Evolutionary conservation across 306 rosid genomes (phyloP), one percentile per base, ranked within the genome.

Genomic region (Lathyrus oleraceus): DNA sequence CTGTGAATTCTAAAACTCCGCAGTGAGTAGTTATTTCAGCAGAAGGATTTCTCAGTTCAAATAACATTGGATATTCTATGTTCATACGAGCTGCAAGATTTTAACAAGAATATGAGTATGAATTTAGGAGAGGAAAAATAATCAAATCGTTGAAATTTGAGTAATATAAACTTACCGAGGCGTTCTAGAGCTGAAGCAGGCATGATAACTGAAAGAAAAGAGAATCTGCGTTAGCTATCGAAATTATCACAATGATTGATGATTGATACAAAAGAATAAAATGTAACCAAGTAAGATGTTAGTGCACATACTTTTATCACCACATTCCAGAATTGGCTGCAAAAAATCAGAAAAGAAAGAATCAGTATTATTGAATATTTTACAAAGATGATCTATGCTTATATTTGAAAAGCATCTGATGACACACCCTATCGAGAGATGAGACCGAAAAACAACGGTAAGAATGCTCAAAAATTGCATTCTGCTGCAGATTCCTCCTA

Each of bases 1-100:
- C 85, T 53, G 74, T 79, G 79, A 87, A 84, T 77, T 87, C 87
- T 48, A 77, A 60, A 47, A 87, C 88, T 58, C 87, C 91, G 75
- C 88, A 84, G 45, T 82, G 83, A 79, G 79, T 79, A 70, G 62
- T 65, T 61, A 45, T 81, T 23, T 61, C 75, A 39, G 70, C 60
- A 53, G 15, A 53, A n/a, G n/a, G n/a, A 77, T 84, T 79, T 48
- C 21, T 79, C 49, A 87, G 76, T 78, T 84, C 84, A 77, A 87
- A 84, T 69, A 84, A 66, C 91, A 87, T 81, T 7, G 91, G 91
- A 66, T 81, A 87, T 36, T 79, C 87, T 0, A 87, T 73, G 4
- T 42, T 71, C 57, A 72, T 36, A 17, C 12, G 51, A 21, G 64
- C 91, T 86, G 86, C 10, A 81, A 57, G 5, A 3, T 15, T 47